Percentiles rank a stretch among this genome's conserved stretches.
These are phyloP conservation scores for Collybia mongolica DNA, from an alignment of 768 basidiomycete species.

Conservation along the genomic window DNA sequence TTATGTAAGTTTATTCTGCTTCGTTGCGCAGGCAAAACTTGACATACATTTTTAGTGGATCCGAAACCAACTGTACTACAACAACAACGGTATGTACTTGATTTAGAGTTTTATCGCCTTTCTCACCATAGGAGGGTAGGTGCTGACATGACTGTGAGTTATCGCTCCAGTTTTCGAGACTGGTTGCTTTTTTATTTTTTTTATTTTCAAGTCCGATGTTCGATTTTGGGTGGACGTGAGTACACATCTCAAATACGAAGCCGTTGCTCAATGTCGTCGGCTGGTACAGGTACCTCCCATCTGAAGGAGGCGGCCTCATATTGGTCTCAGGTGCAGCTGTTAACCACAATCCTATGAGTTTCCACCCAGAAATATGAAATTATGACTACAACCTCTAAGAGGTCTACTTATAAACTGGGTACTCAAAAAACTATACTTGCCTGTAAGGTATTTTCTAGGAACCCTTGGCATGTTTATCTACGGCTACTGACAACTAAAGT, in stretches of 20 bases:
- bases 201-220: not conserved
- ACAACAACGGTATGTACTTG: slow-evolving; percentile 7
- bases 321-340: too few species aligned
- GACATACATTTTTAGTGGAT: slow-evolving; percentile 4
- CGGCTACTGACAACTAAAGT: too few species aligned
- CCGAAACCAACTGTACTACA: slow-evolving; percentile 8
- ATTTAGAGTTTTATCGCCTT: too few species aligned
- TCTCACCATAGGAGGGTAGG: not conserved
- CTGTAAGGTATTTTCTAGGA: too few species aligned
- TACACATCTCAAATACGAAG: not conserved
- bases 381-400: too few species aligned
- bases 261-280: not conserved
- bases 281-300: not conserved
- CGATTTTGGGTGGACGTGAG: slow-evolving; percentile 4
- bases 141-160: slow-evolving; percentile 5
- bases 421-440: too few species aligned
- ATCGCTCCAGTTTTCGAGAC: not conserved
- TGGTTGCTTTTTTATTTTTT: not conserved
- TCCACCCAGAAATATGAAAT: too few species aligned
- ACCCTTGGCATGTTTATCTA: too few species aligned
- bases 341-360: too few species aligned
- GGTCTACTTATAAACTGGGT: too few species aligned
- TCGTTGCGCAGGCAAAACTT: not conserved
- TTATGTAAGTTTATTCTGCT: slow-evolving; percentile 4
- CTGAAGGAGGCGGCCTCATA: not conserved